Base-by-base conservation (phyloP, 2,329 filamentous ascomycete genomes). In the Proliferodiscus dingleyae region DNA sequence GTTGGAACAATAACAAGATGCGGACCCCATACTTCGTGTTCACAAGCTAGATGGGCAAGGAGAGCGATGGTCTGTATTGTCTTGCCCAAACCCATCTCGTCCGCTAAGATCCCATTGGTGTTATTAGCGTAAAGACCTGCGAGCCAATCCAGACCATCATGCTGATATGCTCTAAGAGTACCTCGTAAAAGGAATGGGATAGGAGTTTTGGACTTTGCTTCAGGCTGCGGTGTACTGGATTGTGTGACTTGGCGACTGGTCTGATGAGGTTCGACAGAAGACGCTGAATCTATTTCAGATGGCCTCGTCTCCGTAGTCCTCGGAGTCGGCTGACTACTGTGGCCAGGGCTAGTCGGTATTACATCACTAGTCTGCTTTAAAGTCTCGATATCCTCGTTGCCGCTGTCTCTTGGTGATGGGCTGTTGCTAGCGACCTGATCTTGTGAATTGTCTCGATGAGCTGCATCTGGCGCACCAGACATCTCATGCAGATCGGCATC, bases 41-140 rank as follows among this genome's bases (percentile, higher is more conserved):
- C 78, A 51, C 90, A 90, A 7, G 94, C 93, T 28, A 98, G 75
- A 64, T 98, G 91, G 4, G 93, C 93, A 29, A 98, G 74, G 3
- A 98, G 72, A 3, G 94, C 85, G 59, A 98, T 98, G 0, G 93
- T 98, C 64, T 98, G 93, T 37, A 98, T 97, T 0, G 93, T 98
- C 68, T 98, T 98, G 7, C 93, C 93, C 3, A 98, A 77, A 53
- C 93, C 93, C 93, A 98, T 98, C 64, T 98, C 93, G 62, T 98
- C 94, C 1, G 93, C 93, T 16, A 98, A 72, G 44, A 98, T 98
- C 18, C 93, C 93, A 60, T 97, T 98, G 21, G 91, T 95, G 52
- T 86, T 85, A 53, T 93, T 94, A 13, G 83, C 83, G 63, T 98
- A 97, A 1, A 98, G 75, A 0, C 89, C 88, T 2, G 90, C 89